Percentiles rank a stretch among this genome's conserved stretches.
These are phyloP conservation scores for Trametes cingulata DNA, from an alignment of 768 basidiomycete species.

Conservation along the genomic window DNA sequence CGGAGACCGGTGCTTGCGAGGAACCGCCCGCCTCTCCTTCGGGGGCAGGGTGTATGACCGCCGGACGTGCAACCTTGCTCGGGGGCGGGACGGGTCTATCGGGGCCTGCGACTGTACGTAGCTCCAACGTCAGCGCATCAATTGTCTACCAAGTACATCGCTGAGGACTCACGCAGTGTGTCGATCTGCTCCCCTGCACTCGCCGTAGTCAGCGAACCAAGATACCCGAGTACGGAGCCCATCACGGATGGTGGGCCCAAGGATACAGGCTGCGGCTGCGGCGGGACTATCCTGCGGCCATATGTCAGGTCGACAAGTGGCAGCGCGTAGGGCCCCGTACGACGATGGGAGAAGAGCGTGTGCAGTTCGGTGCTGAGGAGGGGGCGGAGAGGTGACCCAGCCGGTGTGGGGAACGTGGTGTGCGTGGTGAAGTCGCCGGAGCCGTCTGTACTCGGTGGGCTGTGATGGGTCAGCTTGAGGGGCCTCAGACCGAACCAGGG, in stretches of 20 bases:
- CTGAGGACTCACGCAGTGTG: conserved; percentile 46
- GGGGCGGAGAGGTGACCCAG: conserved; percentile 5
- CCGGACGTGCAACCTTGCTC: conserved; percentile 16
- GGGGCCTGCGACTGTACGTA: conserved; percentile 59
- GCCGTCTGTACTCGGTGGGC: conserved; percentile 46
- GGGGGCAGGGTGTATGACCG: neutral
- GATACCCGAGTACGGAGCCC: conserved; percentile 47
- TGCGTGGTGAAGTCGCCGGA: conserved; percentile 57
- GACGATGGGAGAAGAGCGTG: conserved; percentile 59
- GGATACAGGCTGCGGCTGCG: conserved; percentile 63
- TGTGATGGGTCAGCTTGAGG: conserved; percentile 5
- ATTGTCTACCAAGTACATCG: neutral
- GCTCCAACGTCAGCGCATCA: neutral
- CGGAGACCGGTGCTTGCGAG: conserved; percentile 10
- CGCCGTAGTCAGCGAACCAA: conserved; percentile 41
- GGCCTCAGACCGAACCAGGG: too few relatives aligned
- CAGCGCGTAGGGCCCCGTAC: conserved; percentile 41
- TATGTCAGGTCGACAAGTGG: conserved; percentile 55
- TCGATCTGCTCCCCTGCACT: conserved; percentile 65
- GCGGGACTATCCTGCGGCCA: conserved; percentile 45
- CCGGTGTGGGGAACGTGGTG: conserved; percentile 31
- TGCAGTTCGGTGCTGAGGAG: conserved; percentile 44
- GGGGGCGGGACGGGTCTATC: conserved; percentile 54
- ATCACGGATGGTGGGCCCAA: conserved; percentile 57
- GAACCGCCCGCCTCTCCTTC: conserved; percentile 11